phyloP scores from a whole-genome alignment of 495 filamentous ascomycete species.

The Pyrenula massariospora region DNA sequence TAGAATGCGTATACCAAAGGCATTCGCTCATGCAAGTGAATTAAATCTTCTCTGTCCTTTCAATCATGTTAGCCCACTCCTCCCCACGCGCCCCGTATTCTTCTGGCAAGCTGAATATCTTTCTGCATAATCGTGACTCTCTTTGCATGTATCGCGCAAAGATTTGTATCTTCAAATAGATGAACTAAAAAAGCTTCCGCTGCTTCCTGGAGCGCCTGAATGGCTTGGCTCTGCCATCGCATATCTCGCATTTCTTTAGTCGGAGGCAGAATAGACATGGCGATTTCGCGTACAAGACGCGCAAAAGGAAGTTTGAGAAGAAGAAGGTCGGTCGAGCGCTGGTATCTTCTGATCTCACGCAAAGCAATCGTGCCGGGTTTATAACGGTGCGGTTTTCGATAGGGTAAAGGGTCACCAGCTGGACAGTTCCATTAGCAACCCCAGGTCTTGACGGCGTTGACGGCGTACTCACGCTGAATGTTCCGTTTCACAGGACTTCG shows the following conservation, averaged over 20 bases:
- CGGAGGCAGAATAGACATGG: slow-evolving; percentile 39
- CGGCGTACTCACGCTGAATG: background rate
- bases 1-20: too few relatives aligned
- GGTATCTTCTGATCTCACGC: slow-evolving; percentile 76
- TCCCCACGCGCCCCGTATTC: slow-evolving; percentile 66
- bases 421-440: background rate
- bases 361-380: slow-evolving; percentile 76
- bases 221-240: slow-evolving; percentile 87
- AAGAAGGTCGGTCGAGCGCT: slow-evolving; percentile 70
- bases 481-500: background rate
- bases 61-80: slow-evolving; percentile 36
- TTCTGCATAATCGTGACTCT: slow-evolving; percentile 97
- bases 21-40: too few relatives aligned
- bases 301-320: slow-evolving; percentile 77
- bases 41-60: background rate
- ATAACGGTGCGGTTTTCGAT: slow-evolving; percentile 55
- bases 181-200: slow-evolving; percentile 88
- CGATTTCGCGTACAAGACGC: slow-evolving; percentile 82
- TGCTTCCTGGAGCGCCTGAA: slow-evolving; percentile 82
- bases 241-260: slow-evolving; percentile 41
- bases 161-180: slow-evolving; percentile 89
- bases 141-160: slow-evolving; percentile 93
- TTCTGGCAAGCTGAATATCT: slow-evolving; percentile 79
- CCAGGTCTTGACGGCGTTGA: background rate
- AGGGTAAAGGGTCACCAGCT: slow-evolving; percentile 66